Percentiles rank a stretch among this genome's conserved stretches.
These are phyloP conservation scores for Phytophthora vignae DNA, from an alignment of 352 stramenopile species.

Conservation along the genomic window DNA sequence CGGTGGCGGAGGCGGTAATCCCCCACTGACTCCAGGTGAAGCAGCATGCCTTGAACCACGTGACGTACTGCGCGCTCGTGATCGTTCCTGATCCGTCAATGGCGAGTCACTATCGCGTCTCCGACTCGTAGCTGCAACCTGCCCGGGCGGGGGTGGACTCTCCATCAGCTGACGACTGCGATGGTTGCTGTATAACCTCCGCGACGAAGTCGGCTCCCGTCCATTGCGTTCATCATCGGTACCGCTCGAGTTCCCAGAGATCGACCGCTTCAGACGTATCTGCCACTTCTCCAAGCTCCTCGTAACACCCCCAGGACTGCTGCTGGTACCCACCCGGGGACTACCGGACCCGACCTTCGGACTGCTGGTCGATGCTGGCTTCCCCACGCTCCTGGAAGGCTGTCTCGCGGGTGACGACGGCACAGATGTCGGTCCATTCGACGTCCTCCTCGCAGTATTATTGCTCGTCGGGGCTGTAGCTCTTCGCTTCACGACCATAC, in stretches of 20 bases:
- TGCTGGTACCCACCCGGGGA: conserved; percentile 6
- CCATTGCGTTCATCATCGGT: conserved; percentile 39
- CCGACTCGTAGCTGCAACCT: conserved; percentile 32
- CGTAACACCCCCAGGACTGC: conserved; percentile 19
- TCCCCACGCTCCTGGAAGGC: conserved; percentile 21
- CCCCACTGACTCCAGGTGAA: conserved; percentile 26
- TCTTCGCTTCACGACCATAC: conserved; percentile 63
- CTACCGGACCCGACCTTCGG: conserved; percentile 19
- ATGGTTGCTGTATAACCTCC: conserved; percentile 38
- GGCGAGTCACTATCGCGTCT: conserved; percentile 28
- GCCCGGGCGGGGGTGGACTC: conserved; percentile 40
- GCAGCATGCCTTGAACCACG: conserved; percentile 26
- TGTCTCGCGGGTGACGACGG: conserved; percentile 32
- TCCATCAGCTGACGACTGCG: conserved; percentile 49
- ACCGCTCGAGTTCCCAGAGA: conserved; percentile 38
- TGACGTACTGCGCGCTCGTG: conserved; percentile 32
- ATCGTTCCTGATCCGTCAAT: conserved; percentile 15
- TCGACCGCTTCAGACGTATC: conserved; percentile 28
- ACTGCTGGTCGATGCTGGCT: conserved; percentile 17
- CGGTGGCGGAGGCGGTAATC: conserved; percentile 22
- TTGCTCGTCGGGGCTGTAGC: conserved; percentile 38
- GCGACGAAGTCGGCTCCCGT: conserved; percentile 24
- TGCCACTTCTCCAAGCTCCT: conserved; percentile 44
- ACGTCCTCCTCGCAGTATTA: conserved; percentile 24
- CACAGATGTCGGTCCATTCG: conserved; percentile 18